Evolutionary conservation across 177 flowering plant species (phyloP).

Genomic region (Vitis hybrid): DNA sequence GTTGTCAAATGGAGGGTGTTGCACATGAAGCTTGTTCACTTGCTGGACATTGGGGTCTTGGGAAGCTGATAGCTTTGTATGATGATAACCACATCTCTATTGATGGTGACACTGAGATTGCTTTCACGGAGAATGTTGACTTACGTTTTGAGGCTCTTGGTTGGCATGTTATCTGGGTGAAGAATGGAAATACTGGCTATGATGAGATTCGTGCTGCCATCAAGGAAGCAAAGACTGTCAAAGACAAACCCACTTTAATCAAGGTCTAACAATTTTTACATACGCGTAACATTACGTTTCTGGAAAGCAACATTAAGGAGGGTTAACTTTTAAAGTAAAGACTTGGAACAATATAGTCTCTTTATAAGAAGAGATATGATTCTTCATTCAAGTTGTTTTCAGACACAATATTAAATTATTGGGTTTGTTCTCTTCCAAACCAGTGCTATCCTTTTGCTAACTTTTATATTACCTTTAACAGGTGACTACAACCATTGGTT

Average conservation of each 20-base stretch:
- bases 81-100: slow-evolving; percentile 97
- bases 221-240: slow-evolving; percentile 88
- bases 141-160: slow-evolving; percentile 93
- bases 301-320: no score
- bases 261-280: slow-evolving; percentile 51
- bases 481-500: slow-evolving; percentile 98
- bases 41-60: slow-evolving; percentile 96
- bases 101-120: slow-evolving; percentile 94
- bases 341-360: no score
- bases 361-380: background rate
- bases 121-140: slow-evolving; percentile 90
- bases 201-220: slow-evolving; percentile 96
- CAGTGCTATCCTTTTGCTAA: background rate
- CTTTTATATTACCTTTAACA: slow-evolving; percentile 20
- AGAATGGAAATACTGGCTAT: slow-evolving; percentile 90
- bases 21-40: slow-evolving; percentile 89
- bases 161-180: slow-evolving; percentile 98
- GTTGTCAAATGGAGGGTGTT: slow-evolving; percentile 99
- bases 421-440: slow-evolving; percentile 1
- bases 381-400: background rate
- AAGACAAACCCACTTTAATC: slow-evolving; percentile 90
- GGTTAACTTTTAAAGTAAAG: no score
- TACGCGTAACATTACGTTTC: background rate
- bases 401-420: background rate
- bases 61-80: slow-evolving; percentile 87